Conservation (phyloP, 768 basidiomycete genomes). For the Trametes coccinea region DNA sequence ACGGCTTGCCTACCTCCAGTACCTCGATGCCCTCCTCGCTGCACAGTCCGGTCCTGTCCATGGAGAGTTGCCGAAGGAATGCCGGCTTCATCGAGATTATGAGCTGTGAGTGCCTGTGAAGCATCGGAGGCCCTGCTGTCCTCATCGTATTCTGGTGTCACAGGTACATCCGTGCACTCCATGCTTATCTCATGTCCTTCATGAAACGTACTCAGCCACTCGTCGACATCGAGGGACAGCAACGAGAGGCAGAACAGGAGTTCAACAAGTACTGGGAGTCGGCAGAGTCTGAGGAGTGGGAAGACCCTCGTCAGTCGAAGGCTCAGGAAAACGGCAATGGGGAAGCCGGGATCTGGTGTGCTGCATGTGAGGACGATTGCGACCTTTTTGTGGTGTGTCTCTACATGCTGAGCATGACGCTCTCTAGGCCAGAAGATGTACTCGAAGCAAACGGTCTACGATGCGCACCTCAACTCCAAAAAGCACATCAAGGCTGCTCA, state of each 20-base stretch:
- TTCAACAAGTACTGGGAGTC: slow-evolving; percentile 83
- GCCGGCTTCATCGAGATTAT: slow-evolving; percentile 71
- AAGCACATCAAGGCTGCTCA: slow-evolving; percentile 92
- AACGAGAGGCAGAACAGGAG: slow-evolving; percentile 61
- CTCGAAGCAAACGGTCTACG: slow-evolving; percentile 96
- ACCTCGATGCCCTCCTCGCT: slow-evolving; percentile 81
- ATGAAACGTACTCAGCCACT: slow-evolving; percentile 83
- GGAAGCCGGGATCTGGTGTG: slow-evolving; percentile 87
- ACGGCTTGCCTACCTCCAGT: slow-evolving; percentile 88
- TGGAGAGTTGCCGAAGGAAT: slow-evolving; percentile 66
- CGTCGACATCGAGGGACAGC: slow-evolving; percentile 68
- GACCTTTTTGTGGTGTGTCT: slow-evolving; percentile 5
- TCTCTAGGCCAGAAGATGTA: slow-evolving; percentile 86
- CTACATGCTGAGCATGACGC: slow-evolving; percentile 2
- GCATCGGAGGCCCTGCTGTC: background rate
- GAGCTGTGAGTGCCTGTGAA: slow-evolving; percentile 59
- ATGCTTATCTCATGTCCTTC: slow-evolving; percentile 85
- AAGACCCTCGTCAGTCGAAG: slow-evolving; percentile 45
- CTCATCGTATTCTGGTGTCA: background rate
- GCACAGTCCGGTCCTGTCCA: slow-evolving; percentile 64
- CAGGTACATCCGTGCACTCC: slow-evolving; percentile 83
- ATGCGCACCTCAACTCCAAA: slow-evolving; percentile 93
- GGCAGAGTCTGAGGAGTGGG: slow-evolving; percentile 78
- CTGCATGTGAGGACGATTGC: slow-evolving; percentile 67
- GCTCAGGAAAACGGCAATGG: slow-evolving; percentile 43